A percentile compares a stretch with the other conserved stretches of the same genome.
These are phyloP conservation scores for Ambrosia trifida DNA, from an alignment of 129 eudicot genomes.

Conservation along the genomic window DNA sequence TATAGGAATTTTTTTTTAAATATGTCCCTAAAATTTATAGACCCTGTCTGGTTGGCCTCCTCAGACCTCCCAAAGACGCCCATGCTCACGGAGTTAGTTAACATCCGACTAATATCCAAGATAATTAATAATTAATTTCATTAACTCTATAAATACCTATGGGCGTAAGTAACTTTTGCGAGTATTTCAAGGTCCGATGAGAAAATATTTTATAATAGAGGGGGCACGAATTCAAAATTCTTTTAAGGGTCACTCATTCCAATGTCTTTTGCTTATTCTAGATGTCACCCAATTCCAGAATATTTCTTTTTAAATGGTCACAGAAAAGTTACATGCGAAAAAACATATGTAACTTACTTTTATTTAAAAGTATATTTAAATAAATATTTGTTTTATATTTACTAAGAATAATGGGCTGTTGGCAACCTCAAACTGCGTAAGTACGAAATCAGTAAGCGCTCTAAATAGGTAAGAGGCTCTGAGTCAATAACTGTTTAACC, in stretches of 20 bases:
- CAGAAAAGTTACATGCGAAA: background rate
- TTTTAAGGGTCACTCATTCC: conserved; percentile 7
- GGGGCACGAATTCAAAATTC: conserved; percentile 13
- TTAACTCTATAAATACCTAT: background rate
- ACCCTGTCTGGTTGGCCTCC: too few relatives aligned
- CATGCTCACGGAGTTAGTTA: background rate
- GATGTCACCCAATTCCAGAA: conserved; percentile 1
- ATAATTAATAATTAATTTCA: too few relatives aligned
- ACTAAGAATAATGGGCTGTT: too few relatives aligned
- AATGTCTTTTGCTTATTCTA: conserved; percentile 5
- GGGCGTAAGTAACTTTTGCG: background rate
- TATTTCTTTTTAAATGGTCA: conserved; percentile 1
- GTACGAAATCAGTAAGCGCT: too few relatives aligned
- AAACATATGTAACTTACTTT: background rate
- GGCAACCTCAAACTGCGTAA: too few relatives aligned
- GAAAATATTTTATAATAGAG: background rate
- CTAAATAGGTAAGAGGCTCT: too few relatives aligned
- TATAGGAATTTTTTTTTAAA: too few relatives aligned
- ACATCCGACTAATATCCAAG: background rate
- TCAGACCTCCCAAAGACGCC: too few relatives aligned
- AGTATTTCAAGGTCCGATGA: conserved; percentile 21
- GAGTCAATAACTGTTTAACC: too few relatives aligned
- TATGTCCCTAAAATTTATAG: too few relatives aligned
- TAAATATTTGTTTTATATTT: background rate
- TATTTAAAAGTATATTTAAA: background rate